Evolutionary conservation across 805 yeast genomes (phyloP).

Genomic region (Sugiyamaella valdiviana): DNA sequence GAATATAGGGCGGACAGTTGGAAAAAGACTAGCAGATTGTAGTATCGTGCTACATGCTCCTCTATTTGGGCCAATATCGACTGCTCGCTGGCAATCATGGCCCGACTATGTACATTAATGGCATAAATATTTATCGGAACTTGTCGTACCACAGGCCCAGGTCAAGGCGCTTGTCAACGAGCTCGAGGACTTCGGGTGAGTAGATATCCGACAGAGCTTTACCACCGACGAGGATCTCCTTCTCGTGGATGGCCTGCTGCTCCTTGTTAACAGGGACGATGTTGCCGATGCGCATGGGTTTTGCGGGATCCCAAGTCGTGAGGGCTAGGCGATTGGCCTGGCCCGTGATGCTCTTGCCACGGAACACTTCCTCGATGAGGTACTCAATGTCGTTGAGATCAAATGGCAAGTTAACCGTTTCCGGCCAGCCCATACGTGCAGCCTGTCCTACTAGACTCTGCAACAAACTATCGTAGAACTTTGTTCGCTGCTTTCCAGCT

Average conservation of each 20-base stretch:
- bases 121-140: constrained; percentile 28
- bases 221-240: constrained; percentile 63
- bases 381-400: constrained; percentile 70
- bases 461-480: constrained; percentile 74
- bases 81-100: not conserved
- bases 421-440: constrained; percentile 58
- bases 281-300: constrained; percentile 65
- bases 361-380: constrained; percentile 82
- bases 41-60: not conserved
- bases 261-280: constrained; percentile 83
- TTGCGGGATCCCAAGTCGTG: constrained; percentile 73
- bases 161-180: constrained; percentile 56
- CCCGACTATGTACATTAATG: not conserved
- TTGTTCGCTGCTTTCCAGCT: constrained; percentile 74
- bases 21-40: not conserved
- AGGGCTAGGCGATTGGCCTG: constrained; percentile 73
- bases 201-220: constrained; percentile 60
- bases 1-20: constrained; percentile 41
- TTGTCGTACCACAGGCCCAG: constrained; percentile 72
- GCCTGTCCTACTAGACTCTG: constrained; percentile 85
- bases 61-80: no score
- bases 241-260: constrained; percentile 78
- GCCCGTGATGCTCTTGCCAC: constrained; percentile 84
- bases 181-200: constrained; percentile 47
- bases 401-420: constrained; percentile 66